Evolutionary conservation across 345 rosid genomes (phyloP).

Genomic region (Citrus unshiu): DNA sequence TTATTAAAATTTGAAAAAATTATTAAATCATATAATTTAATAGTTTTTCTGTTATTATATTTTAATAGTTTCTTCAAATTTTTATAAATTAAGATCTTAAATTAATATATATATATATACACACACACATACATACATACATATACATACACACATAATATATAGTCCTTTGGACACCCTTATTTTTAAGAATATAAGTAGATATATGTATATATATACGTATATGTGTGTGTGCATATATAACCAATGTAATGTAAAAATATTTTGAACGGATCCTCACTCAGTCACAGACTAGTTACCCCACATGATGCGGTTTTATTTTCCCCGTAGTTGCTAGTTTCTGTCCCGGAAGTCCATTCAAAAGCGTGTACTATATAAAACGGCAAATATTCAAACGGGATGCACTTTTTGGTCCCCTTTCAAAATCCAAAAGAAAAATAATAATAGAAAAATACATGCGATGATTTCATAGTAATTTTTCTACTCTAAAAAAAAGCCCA

Average conservation of each 20-base stretch:
- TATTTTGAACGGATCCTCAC: background rate
- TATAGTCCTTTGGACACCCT: too few species aligned
- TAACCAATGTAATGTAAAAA: background rate
- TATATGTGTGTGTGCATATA: too few species aligned
- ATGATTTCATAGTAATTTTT: background rate
- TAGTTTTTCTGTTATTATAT: too few species aligned
- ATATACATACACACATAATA: background rate
- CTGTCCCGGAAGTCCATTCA: background rate
- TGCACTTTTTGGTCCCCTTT: constrained; percentile 15
- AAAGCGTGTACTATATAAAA: background rate
- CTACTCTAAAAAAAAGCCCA: too few species aligned
- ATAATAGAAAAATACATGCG: background rate
- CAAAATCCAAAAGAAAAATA: background rate
- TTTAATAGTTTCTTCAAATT: too few species aligned
- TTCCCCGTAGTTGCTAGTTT: background rate
- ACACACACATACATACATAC: too few species aligned
- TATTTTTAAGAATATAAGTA: too few species aligned
- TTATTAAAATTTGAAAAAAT: too few species aligned
- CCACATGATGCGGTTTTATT: background rate
- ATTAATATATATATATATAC: too few species aligned
- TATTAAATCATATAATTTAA: too few species aligned
- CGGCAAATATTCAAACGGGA: background rate
- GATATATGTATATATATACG: too few species aligned
- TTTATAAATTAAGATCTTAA: too few species aligned
- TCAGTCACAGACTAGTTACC: background rate